Conservation (phyloP, 441 rosid genomes). For the Francoa sonchifolia region DNA sequence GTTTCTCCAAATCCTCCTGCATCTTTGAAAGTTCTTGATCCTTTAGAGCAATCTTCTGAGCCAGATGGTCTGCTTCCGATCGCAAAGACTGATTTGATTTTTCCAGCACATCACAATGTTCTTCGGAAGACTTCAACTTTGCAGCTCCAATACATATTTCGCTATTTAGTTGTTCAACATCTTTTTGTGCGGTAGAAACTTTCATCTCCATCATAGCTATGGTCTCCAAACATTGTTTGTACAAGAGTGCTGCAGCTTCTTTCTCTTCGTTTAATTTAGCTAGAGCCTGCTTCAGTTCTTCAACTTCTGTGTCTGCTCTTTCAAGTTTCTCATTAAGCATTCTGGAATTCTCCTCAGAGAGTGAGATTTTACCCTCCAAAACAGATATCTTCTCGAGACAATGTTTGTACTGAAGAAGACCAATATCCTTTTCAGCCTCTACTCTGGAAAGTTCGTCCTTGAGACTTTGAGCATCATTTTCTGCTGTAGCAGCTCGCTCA, state of each 20-base stretch:
- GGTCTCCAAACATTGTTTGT: slow-evolving; percentile 44
- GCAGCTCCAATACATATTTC: slow-evolving; percentile 47
- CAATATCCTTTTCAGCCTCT: slow-evolving; percentile 39
- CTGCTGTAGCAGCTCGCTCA: slow-evolving; percentile 32
- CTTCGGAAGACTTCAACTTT: slow-evolving; percentile 58
- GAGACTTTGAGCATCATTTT: slow-evolving; percentile 36
- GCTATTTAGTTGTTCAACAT: slow-evolving; percentile 40
- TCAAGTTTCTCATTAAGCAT: slow-evolving; percentile 37
- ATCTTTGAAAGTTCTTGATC: slow-evolving; percentile 62
- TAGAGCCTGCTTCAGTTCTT: slow-evolving; percentile 34
- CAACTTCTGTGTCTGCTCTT: slow-evolving; percentile 51
- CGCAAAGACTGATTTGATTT: slow-evolving; percentile 51
- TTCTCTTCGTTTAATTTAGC: slow-evolving; percentile 37
- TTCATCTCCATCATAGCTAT: slow-evolving; percentile 57
- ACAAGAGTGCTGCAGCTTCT: slow-evolving; percentile 27
- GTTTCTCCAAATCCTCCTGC: slow-evolving; percentile 51
- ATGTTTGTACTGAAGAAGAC: slow-evolving; percentile 32
- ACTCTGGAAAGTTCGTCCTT: slow-evolving; percentile 39
- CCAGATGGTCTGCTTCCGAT: slow-evolving; percentile 50
- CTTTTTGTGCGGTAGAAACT: slow-evolving; percentile 42
- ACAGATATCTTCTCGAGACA: slow-evolving; percentile 44
- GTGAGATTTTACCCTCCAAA: slow-evolving; percentile 45
- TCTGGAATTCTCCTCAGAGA: slow-evolving; percentile 41
- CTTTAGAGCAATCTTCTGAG: slow-evolving; percentile 43
- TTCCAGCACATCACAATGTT: slow-evolving; percentile 41